Conservation (phyloP, 768 basidiomycete genomes). For the Tulasnella sp. region DNA sequence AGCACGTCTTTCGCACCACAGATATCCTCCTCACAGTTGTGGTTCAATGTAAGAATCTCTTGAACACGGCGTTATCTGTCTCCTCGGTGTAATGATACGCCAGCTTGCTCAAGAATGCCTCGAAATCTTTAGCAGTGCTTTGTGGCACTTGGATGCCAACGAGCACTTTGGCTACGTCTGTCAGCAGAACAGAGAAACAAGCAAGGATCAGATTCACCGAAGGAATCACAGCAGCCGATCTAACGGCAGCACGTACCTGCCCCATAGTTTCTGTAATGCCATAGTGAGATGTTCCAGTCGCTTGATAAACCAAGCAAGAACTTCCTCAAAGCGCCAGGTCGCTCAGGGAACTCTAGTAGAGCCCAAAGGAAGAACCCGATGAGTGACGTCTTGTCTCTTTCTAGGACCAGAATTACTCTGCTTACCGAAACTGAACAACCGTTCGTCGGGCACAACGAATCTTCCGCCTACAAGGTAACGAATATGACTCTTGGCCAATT, state of each 20-base stretch:
- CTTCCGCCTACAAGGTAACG: conserved; percentile 93
- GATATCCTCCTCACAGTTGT: too few species aligned
- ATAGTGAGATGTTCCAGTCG: conserved; percentile 92
- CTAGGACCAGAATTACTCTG: conserved; percentile 29
- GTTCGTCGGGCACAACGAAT: conserved; percentile 67
- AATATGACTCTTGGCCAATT: conserved; percentile 89
- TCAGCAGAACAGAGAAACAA: not conserved
- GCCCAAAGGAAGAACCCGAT: not conserved
- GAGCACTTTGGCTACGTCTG: conserved; percentile 87
- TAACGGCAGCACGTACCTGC: conserved; percentile 53
- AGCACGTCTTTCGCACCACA: not conserved
- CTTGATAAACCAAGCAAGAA: conserved; percentile 77
- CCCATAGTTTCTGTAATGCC: conserved; percentile 97
- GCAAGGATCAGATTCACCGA: conserved; percentile 9
- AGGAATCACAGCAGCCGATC: not conserved
- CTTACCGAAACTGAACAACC: conserved; percentile 85
- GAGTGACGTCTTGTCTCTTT: not conserved
- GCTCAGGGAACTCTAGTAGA: conserved; percentile 82
- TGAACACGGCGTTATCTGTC: conserved; percentile 81
- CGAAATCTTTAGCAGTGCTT: conserved; percentile 57
- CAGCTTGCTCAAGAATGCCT: conserved; percentile 63
- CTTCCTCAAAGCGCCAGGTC: conserved; percentile 82
- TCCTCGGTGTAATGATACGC: conserved; percentile 90
- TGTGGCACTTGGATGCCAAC: conserved; percentile 89
- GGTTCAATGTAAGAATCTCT: conserved; percentile 45